Conservation (phyloP, 73 alveolate species). For the Paraurostyla sp. region DNA sequence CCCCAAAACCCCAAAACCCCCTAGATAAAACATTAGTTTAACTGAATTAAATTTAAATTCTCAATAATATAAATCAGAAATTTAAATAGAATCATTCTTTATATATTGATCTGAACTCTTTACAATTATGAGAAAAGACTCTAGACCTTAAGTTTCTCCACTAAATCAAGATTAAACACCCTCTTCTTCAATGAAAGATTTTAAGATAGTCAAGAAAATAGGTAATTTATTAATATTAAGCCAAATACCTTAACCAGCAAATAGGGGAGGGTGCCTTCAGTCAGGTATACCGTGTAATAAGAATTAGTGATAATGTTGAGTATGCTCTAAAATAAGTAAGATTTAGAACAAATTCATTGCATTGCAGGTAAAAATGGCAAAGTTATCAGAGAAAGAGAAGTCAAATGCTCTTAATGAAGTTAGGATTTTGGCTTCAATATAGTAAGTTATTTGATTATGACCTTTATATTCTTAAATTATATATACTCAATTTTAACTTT, state of each 20-base stretch:
- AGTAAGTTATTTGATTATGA: conserved; percentile 38
- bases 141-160: too few species aligned
- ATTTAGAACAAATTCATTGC: not conserved
- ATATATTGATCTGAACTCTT: too few species aligned
- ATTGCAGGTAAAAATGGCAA: conserved; percentile 33
- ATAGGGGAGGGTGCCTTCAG: conserved; percentile 62
- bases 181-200: conserved; percentile 26
- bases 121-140: too few species aligned
- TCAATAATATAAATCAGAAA: too few species aligned
- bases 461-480: not conserved
- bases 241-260: not conserved
- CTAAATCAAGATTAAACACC: too few species aligned
- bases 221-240: conserved; percentile 1
- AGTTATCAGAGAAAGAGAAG: conserved; percentile 61
- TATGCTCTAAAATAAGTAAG: conserved; percentile 57
- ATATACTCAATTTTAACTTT: conserved; percentile 3
- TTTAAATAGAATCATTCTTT: too few species aligned
- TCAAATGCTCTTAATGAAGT: conserved; percentile 74
- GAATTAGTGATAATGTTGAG: conserved; percentile 43
- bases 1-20: too few species aligned
- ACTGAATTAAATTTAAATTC: too few species aligned
- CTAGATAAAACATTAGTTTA: too few species aligned
- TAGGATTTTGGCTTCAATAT: conserved; percentile 69
- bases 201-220: conserved; percentile 48
- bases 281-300: conserved; percentile 32